Conservation (phyloP, 176 grass and related monocot species). For the barley (Hordeum vulgare) region DNA sequence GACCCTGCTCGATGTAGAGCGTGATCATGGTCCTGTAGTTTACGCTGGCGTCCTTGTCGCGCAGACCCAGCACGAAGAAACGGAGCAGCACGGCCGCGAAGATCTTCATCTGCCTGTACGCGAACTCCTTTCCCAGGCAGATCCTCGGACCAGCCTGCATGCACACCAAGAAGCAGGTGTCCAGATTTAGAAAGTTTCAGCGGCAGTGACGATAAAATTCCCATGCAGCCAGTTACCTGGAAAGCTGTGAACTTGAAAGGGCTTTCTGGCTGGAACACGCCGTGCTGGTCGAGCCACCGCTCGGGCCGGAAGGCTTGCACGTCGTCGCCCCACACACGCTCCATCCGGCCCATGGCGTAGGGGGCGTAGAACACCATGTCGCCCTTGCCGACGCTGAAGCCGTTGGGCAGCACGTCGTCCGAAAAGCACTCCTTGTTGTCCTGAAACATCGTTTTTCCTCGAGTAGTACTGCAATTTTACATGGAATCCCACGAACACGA, state of each 20-base stretch:
- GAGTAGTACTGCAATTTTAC: background rate
- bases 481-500: background rate
- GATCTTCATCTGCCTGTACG: constrained; percentile 66
- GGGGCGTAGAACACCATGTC: constrained; percentile 62
- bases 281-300: constrained; percentile 51
- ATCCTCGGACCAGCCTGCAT: constrained; percentile 56
- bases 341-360: constrained; percentile 70
- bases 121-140: constrained; percentile 61
- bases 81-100: constrained; percentile 47
- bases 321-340: constrained; percentile 59
- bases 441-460: background rate
- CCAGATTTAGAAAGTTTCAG: background rate
- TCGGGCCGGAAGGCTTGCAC: constrained; percentile 45
- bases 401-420: constrained; percentile 46
- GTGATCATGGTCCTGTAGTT: constrained; percentile 33
- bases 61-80: constrained; percentile 37
- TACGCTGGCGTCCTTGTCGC: constrained; percentile 16
- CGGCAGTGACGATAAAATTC: background rate
- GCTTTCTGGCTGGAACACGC: constrained; percentile 38
- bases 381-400: constrained; percentile 39
- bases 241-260: constrained; percentile 75
- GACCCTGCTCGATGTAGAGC: constrained; percentile 36
- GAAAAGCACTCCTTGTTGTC: constrained; percentile 63
- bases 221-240: constrained; percentile 7
- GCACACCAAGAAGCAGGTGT: background rate